Evolutionary conservation across 1,139 yeast species (phyloP).

Genomic region (Starmera stellimalicola): DNA sequence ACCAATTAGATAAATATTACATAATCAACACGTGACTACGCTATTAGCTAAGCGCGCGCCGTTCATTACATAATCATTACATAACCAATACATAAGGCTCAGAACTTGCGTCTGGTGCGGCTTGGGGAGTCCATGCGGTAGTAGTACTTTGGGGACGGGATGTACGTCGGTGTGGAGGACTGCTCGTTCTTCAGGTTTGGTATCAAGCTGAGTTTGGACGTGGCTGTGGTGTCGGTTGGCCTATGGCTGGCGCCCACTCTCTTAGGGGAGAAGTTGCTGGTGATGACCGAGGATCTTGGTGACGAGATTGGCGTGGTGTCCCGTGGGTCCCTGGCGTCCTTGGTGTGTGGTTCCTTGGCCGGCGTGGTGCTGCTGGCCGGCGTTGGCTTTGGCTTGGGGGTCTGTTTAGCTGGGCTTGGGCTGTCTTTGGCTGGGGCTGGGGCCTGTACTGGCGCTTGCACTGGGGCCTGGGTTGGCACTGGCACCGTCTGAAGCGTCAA

Average conservation of each 20-base stretch:
- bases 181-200: conserved; percentile 4
- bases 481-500: conserved; percentile 25
- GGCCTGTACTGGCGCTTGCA: too few species aligned
- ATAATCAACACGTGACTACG: too few species aligned
- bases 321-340: too few species aligned
- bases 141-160: conserved; percentile 32
- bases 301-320: conserved; percentile 19
- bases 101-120: conserved; percentile 22
- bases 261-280: conserved; percentile 9
- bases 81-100: too few species aligned
- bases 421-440: too few species aligned
- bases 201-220: conserved; percentile 3
- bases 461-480: conserved; percentile 3
- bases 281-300: conserved; percentile 19
- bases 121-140: conserved; percentile 34
- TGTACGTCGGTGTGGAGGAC: conserved; percentile 22
- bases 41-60: conserved; percentile 10
- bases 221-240: conserved; percentile 4
- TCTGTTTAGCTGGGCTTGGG: too few species aligned
- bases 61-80: conserved; percentile 3
- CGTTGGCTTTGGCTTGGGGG: too few species aligned
- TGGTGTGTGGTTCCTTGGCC: conserved; percentile 1
- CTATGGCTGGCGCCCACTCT: conserved; percentile 1
- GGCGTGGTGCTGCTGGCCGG: conserved; percentile 2
- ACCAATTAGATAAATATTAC: not conserved